Evolutionary conservation across 495 filamentous ascomycete species (phyloP), one percentile per base, ranked within the genome.

Genomic region (Copromyces sp.): DNA sequence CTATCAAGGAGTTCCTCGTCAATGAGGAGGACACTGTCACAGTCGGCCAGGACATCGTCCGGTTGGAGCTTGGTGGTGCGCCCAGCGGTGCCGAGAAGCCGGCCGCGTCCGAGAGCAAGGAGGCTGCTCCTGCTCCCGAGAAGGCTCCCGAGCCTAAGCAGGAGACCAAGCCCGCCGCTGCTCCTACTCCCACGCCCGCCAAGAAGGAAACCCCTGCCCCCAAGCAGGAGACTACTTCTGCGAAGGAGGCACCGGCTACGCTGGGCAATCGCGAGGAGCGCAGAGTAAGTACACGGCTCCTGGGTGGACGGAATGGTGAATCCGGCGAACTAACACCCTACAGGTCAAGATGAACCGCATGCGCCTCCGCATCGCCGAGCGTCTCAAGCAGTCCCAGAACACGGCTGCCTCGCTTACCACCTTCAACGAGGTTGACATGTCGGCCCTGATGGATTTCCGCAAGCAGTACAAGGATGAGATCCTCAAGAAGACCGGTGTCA

Each of bases 401-500:
- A 98, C 95, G 5, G 95, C 96, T 70, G 95, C 95, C 41, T 97
- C 95, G 17, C 84, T 99, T 69, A 98, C 95, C 20, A 99, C 95
- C 20, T 99, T 99, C 86, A 97, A 99, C 81, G 95, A 99, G 82
- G 95, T 99, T 69, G 96, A 99, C 80, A 99, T 99, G 96, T 98
- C 96, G 6, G 91, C 91, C 14, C 83, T 99, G 24, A 97, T 99
- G 93, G 93, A 97, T 70, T 93, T 99, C 86, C 92, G 95, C 47
- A 97, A 95, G 79, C 81, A 92, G 38, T 99, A 98, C 87, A 98
- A 98, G 84, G 96, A 98, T 73, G 94, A 96, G 72, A 82, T 97
- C 6, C 85, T 98, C 70, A 96, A 98, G 88, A 96, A 94, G 86
- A 95, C 93, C 20, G 96, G 95, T 35, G 92, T 98, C 39, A 99